A percentile compares a stretch with the other conserved stretches of the same genome.
Evolutionary conservation across 116 monocot genomes (phyloP).

Genomic region (Phalaenopsis hybrid): DNA sequence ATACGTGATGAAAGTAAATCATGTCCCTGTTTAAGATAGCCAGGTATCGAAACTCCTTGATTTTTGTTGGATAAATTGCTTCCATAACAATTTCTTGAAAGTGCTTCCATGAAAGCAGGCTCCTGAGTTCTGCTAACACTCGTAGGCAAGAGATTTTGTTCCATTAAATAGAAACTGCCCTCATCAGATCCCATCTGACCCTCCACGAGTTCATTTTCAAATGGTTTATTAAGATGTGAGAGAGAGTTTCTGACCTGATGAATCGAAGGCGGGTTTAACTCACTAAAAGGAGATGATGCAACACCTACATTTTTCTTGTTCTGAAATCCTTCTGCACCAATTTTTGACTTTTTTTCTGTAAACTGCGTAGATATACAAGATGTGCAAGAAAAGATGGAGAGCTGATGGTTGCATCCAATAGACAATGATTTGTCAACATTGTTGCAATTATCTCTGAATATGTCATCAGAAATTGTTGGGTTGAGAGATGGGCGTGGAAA

Average conservation of each 20-base stretch:
- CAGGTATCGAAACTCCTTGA: neutral
- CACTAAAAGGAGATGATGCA: neutral
- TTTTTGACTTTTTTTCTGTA: neutral
- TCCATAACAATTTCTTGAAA: neutral
- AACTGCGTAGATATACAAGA: neutral
- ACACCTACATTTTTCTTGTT: neutral
- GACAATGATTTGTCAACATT: neutral
- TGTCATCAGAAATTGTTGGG: neutral
- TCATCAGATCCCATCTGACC: slow-evolving; percentile 1
- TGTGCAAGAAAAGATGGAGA: neutral
- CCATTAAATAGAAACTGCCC: slow-evolving; percentile 5
- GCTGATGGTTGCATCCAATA: slow-evolving; percentile 6
- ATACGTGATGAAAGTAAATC: slow-evolving; percentile 5
- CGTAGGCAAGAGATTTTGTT: neutral
- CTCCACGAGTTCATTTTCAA: slow-evolving; percentile 1
- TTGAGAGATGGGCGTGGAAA: neutral
- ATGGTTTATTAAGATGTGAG: neutral
- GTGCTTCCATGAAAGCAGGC: neutral
- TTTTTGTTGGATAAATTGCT: neutral
- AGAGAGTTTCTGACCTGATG: neutral
- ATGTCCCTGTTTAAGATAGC: slow-evolving; percentile 3
- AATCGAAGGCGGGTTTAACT: neutral
- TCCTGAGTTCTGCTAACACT: slow-evolving; percentile 8
- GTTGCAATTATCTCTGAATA: neutral
- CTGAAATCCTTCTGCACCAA: neutral